These are phyloP conservation scores for Diaporthe sp. DNA, from an alignment of 2,329 filamentous ascomycete genomes.

Conservation along the genomic window DNA sequence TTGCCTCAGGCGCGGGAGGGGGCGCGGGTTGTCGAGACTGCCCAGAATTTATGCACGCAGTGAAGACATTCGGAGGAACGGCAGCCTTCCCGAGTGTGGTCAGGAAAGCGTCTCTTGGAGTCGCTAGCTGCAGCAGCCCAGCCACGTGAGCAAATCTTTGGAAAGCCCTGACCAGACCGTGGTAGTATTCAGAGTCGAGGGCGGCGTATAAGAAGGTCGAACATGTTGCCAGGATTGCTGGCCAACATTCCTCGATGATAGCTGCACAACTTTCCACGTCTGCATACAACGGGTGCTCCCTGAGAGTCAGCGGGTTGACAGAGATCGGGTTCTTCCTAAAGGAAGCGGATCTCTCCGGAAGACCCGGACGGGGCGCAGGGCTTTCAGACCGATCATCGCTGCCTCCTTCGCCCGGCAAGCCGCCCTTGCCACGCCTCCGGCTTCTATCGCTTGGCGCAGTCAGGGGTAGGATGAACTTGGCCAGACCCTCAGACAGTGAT, in stretches of 20 bases:
- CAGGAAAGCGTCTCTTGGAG: constrained; percentile 92
- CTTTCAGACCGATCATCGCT: constrained; percentile 52
- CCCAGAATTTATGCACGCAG: constrained; percentile 69
- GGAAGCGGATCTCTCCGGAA: constrained; percentile 73
- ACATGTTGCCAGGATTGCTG: constrained; percentile 92
- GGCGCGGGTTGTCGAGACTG: constrained; percentile 58
- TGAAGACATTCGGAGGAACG: constrained; percentile 84
- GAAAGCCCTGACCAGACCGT: constrained; percentile 90
- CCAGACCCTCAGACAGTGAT: constrained; percentile 90
- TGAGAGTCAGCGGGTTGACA: constrained; percentile 84
- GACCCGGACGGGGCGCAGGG: constrained; percentile 51
- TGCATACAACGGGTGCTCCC: constrained; percentile 77
- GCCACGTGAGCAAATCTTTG: constrained; percentile 97
- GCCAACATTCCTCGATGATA: constrained; percentile 95
- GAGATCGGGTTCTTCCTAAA: constrained; percentile 84
- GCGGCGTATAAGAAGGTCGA: constrained; percentile 96
- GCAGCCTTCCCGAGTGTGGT: constrained; percentile 95
- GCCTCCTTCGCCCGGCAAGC: constrained; percentile 51
- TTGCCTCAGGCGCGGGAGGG: constrained; percentile 62
- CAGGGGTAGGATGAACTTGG: constrained; percentile 92
- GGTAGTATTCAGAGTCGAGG: constrained; percentile 94
- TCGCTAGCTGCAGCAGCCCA: constrained; percentile 85
- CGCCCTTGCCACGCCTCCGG: constrained; percentile 64
- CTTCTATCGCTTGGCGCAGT: constrained; percentile 84
- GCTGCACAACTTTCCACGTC: constrained; percentile 84